These are phyloP conservation scores for Hymenoscyphus fructigenus DNA, from an alignment of 2,329 filamentous ascomycete genomes.

Conservation along the genomic window DNA sequence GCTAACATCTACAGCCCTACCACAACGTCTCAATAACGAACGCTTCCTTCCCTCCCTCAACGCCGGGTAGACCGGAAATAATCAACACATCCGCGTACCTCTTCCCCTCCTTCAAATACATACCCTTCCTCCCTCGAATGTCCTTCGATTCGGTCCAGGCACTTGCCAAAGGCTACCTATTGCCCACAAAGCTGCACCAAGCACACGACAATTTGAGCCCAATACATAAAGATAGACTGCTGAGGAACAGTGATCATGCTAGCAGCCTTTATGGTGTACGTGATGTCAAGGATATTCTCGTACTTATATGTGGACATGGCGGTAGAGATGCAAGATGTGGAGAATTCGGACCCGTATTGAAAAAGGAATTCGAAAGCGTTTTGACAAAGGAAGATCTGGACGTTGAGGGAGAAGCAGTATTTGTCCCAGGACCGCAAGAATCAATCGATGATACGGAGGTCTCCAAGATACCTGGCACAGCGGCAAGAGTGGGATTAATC, in stretches of 20 bases:
- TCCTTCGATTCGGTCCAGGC: constrained; percentile 55
- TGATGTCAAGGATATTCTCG: constrained; percentile 65
- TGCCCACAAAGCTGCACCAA: constrained; percentile 61
- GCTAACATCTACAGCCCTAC: constrained; percentile 61
- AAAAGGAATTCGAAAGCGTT: constrained; percentile 65
- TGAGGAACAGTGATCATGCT: constrained; percentile 52
- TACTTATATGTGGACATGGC: constrained; percentile 87
- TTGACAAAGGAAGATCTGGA: constrained; percentile 50
- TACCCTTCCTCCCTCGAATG: constrained; percentile 67
- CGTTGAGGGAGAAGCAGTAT: constrained; percentile 48
- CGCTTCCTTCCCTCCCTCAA: constrained; percentile 66
- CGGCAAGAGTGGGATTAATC: constrained; percentile 66
- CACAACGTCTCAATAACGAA: constrained; percentile 78
- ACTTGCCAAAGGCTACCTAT: constrained; percentile 64
- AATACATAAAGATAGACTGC: constrained; percentile 53
- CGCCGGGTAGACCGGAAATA: constrained; percentile 38
- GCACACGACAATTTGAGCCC: constrained; percentile 58
- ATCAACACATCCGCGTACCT: constrained; percentile 69
- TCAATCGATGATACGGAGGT: constrained; percentile 34
- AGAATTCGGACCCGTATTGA: constrained; percentile 70
- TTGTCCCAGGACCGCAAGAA: constrained; percentile 39
- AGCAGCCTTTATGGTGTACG: constrained; percentile 55
- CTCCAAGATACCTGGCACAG: constrained; percentile 21
- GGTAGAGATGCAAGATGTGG: constrained; percentile 82
- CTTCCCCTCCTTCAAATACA: constrained; percentile 79